These are phyloP conservation scores for Lactarius tabidus DNA, from an alignment of 768 basidiomycete species.

Conservation along the genomic window DNA sequence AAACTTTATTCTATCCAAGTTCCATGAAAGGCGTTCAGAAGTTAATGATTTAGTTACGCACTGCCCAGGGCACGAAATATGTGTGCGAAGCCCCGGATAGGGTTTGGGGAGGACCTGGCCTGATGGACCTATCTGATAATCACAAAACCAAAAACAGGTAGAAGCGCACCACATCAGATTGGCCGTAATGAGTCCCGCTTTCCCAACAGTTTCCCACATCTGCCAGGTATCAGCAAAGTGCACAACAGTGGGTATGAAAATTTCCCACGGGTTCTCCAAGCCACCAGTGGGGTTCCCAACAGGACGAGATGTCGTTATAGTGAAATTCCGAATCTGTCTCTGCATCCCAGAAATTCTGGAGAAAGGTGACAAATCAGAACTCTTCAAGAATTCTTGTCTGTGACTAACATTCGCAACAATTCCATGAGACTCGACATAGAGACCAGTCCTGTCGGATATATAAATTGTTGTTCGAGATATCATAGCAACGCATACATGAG, in stretches of 20 bases:
- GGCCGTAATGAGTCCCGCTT: slow-evolving; percentile 68
- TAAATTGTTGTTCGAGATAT: slow-evolving; percentile 2
- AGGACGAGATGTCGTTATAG: slow-evolving; percentile 59
- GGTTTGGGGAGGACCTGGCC: slow-evolving; percentile 82
- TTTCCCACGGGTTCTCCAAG: slow-evolving; percentile 74
- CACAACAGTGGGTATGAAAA: not conserved
- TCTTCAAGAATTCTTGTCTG: not conserved
- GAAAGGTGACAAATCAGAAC: not conserved
- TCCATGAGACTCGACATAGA: slow-evolving; percentile 86
- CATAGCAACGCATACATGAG: slow-evolving; percentile 55
- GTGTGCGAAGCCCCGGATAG: slow-evolving; percentile 59
- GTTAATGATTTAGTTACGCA: slow-evolving; percentile 28
- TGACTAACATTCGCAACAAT: slow-evolving; percentile 77
- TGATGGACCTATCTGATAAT: slow-evolving; percentile 29
- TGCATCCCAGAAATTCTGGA: slow-evolving; percentile 87
- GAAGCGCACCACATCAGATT: slow-evolving; percentile 85
- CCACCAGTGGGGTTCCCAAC: slow-evolving; percentile 79
- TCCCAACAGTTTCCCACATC: slow-evolving; percentile 90
- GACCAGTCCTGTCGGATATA: slow-evolving; percentile 62
- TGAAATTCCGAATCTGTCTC: slow-evolving; percentile 56
- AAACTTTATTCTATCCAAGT: slow-evolving; percentile 47
- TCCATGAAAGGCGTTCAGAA: not conserved
- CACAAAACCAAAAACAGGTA: not conserved
- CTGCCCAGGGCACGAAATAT: slow-evolving; percentile 78
- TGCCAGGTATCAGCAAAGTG: slow-evolving; percentile 30